A percentile compares a stretch with the other conserved stretches of the same genome.
phyloP scores from a whole-genome alignment of 1,139 yeast genomes.

The Meyerozyma athensensis region DNA sequence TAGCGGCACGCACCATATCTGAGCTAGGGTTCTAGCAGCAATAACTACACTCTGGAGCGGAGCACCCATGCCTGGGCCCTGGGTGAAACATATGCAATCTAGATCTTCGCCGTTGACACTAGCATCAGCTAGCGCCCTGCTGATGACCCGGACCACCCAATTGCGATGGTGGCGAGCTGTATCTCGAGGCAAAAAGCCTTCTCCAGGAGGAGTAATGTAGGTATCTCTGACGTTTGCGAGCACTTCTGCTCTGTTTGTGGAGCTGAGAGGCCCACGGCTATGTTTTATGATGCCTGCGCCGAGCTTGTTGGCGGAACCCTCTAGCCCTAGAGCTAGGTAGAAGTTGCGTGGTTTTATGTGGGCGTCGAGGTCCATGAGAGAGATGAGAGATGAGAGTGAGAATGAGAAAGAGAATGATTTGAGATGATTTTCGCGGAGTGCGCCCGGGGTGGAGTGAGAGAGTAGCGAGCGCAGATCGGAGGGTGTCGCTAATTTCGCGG shows the following conservation, averaged over 20 bases:
- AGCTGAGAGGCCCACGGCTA: constrained; percentile 45
- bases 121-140: constrained; percentile 63
- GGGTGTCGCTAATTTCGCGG: too few relatives aligned
- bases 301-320: constrained; percentile 94
- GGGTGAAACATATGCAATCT: constrained; percentile 92
- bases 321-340: constrained; percentile 81
- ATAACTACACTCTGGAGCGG: constrained; percentile 91
- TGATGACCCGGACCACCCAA: constrained; percentile 85
- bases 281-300: constrained; percentile 93
- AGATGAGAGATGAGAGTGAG: background rate
- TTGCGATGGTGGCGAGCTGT: constrained; percentile 95
- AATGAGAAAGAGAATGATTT: too few relatives aligned
- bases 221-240: constrained; percentile 90
- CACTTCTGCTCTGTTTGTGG: constrained; percentile 62
- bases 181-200: constrained; percentile 93
- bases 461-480: too few relatives aligned
- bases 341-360: constrained; percentile 25
- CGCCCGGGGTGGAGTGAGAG: too few relatives aligned
- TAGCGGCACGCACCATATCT: constrained; percentile 77
- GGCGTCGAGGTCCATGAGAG: background rate
- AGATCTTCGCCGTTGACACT: constrained; percentile 52
- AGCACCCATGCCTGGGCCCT: constrained; percentile 99
- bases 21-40: constrained; percentile 83
- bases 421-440: too few relatives aligned
- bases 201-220: constrained; percentile 95